Evolutionary conservation across 139 green algal genomes (phyloP), one percentile per base, ranked within the genome.

Genomic region (Deuterostichococcus epilithicus): DNA sequence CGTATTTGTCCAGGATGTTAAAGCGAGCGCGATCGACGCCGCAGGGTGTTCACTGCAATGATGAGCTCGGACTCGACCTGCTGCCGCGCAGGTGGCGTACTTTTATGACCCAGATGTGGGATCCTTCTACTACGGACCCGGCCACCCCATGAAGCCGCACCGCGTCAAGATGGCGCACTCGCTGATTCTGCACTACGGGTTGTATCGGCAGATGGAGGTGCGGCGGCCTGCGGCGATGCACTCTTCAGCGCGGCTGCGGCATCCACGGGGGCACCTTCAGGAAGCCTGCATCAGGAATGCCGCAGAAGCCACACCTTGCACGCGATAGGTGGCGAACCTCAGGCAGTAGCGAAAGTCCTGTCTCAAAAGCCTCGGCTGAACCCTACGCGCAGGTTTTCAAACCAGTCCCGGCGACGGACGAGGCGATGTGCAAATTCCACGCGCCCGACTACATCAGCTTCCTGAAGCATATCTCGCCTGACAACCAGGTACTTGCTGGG

Each of bases 101-200:
- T 98, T 97, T 78, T 98, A 98, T 79, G 94, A 98, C 75, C 80
- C 90, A 0, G 93, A 98, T 0, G 86, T 99, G 20, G 95, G 95
- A 0, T 91, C 95, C 75, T 98, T 92, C 70, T 98, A 98, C 74
- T 99, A 98, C 78, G 94, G 95, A 30, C 89, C 91, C 32, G 87
- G 87, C 0, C 90, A 96, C 81, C 91, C 91, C 26, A 97, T 97
- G 92, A 97, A 97, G 85, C 95, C 95, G 0, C 95, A 99, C 83
- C 86, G 95, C 25, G 92, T 99, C 28, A 85, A 90, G 3, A 97
- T 99, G 91, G 90, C 95, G 25, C 92, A 99, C 82, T 86, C 84
- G 58, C 90, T 99, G 3, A 88, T 99, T 8, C 78, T 97, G 39
- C 88, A 94, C 67, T 99, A 98, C 72, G 94, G 91, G 34, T 76